Conservation (phyloP, 2,329 filamentous ascomycete species). For the Phyllosticta ampelicida region DNA sequence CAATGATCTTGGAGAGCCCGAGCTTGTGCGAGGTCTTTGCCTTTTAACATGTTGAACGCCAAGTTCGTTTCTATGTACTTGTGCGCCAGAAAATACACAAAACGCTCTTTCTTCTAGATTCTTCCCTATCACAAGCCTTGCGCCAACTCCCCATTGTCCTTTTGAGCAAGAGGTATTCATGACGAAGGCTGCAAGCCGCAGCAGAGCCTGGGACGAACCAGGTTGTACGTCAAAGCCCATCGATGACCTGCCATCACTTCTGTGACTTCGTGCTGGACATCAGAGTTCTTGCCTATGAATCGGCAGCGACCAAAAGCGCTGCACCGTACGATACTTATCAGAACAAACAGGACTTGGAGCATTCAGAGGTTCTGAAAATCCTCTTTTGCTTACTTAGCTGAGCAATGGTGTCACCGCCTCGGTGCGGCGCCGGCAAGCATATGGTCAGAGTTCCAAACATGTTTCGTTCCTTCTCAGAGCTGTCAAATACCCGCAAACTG, state of each 20-base stretch:
- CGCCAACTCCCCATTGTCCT: constrained; percentile 6
- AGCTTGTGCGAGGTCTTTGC: constrained; percentile 15
- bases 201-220: constrained; percentile 26
- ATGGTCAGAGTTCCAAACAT: constrained; percentile 44
- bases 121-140: constrained; percentile 3
- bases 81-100: constrained; percentile 19
- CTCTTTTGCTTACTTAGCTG: constrained; percentile 27
- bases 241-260: constrained; percentile 37
- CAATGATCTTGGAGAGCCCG: constrained; percentile 14
- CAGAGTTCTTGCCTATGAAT: constrained; percentile 36
- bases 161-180: constrained; percentile 12
- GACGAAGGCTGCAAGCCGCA: constrained; percentile 4
- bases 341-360: neutral
- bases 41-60: constrained; percentile 15
- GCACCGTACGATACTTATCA: neutral
- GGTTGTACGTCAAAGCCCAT: constrained; percentile 44
- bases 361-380: neutral
- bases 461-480: constrained; percentile 35
- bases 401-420: constrained; percentile 37
- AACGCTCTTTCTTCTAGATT: constrained; percentile 8
- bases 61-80: constrained; percentile 19
- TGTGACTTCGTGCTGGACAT: constrained; percentile 42
- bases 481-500: constrained; percentile 1
- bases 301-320: neutral
- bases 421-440: constrained; percentile 37